These are phyloP conservation scores for Bipolaris cookei DNA, from an alignment of 2,329 filamentous ascomycete species.

Conservation along the genomic window DNA sequence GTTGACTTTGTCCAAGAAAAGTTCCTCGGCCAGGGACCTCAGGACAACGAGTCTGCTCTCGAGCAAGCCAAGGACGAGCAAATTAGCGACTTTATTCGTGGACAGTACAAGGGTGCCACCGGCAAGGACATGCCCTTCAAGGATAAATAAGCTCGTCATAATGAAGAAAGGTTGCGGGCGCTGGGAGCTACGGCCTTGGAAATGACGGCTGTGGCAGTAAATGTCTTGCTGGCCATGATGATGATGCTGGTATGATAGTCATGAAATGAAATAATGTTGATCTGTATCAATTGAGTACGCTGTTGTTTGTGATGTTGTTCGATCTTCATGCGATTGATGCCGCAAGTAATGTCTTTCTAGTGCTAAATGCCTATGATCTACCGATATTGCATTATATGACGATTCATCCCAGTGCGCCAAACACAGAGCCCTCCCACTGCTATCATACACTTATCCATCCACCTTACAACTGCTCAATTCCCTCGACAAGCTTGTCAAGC, in stretches of 20 bases:
- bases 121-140: conserved; percentile 73
- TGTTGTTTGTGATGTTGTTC: background rate
- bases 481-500: conserved; percentile 20
- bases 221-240: conserved; percentile 15
- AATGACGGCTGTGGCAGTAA: background rate
- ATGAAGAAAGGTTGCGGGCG: conserved; percentile 7
- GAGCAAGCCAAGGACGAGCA: conserved; percentile 86
- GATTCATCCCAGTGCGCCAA: background rate
- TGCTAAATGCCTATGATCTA: background rate
- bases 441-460: background rate
- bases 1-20: conserved; percentile 81
- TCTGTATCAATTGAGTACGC: background rate
- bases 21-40: conserved; percentile 70
- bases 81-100: conserved; percentile 74
- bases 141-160: conserved; percentile 65
- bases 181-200: background rate
- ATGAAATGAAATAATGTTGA: conserved; percentile 17
- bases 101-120: conserved; percentile 71
- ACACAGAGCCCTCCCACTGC: background rate
- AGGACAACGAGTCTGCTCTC: conserved; percentile 63
- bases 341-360: too few species aligned
- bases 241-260: conserved; percentile 18
- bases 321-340: background rate
- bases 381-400: background rate
- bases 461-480: conserved; percentile 21